Conservation (phyloP, 164 flowering plant species). For the Aristolochia californica region DNA sequence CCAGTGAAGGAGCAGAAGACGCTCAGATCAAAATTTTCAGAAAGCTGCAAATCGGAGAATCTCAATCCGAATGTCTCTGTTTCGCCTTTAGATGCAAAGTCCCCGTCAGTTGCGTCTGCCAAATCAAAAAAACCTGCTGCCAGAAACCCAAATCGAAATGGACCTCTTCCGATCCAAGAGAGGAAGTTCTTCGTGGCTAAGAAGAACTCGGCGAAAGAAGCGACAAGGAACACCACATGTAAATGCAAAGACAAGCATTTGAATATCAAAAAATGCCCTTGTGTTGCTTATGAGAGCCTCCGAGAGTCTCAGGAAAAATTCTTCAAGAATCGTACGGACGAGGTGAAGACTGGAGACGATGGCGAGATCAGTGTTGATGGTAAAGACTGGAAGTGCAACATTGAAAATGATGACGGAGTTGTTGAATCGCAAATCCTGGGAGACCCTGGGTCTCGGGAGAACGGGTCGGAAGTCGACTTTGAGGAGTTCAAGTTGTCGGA, state of each 20-base stretch:
- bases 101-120: constrained; percentile 32
- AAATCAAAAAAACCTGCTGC: constrained; percentile 40
- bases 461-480: constrained; percentile 3
- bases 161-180: constrained; percentile 33
- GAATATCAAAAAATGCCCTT: constrained; percentile 48
- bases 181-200: constrained; percentile 76
- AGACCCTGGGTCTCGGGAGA: constrained; percentile 1
- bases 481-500: constrained; percentile 8
- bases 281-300: constrained; percentile 70
- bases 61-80: constrained; percentile 48
- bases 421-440: constrained; percentile 7
- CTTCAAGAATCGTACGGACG: constrained; percentile 20
- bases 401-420: neutral
- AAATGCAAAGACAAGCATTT: constrained; percentile 35
- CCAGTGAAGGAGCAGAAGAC: constrained; percentile 31
- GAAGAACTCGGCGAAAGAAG: constrained; percentile 35
- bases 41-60: constrained; percentile 32
- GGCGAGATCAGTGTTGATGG: neutral
- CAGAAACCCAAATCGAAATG: constrained; percentile 18
- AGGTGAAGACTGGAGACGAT: no score
- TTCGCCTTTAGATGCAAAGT: constrained; percentile 14
- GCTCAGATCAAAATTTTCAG: constrained; percentile 17
- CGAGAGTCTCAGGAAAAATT: constrained; percentile 82
- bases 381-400: constrained; percentile 12
- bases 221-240: constrained; percentile 16